These are phyloP conservation scores for Begonia masoniana DNA, from an alignment of 306 rosid genomes.

Conservation along the genomic window DNA sequence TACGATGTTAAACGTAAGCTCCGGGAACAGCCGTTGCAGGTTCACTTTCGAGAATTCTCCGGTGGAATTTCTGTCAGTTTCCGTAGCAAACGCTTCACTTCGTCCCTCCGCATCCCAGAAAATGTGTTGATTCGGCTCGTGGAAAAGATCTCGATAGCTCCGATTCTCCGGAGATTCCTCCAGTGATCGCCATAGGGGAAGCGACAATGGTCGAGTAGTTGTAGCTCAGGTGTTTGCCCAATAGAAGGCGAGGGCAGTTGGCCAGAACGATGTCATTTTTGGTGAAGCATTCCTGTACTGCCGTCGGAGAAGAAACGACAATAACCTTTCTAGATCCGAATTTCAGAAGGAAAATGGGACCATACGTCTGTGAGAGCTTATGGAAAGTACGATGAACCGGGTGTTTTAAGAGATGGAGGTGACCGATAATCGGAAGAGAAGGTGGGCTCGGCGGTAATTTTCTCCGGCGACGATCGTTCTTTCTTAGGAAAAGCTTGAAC, in stretches of 20 bases:
- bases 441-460: constrained; percentile 23
- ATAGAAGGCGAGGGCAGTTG: constrained; percentile 13
- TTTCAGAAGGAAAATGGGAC: constrained; percentile 11
- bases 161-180: constrained; percentile 23
- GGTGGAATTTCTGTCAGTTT: not conserved
- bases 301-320: constrained; percentile 10
- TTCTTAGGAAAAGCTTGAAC: not conserved
- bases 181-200: constrained; percentile 24
- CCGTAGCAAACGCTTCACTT: constrained; percentile 5
- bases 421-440: constrained; percentile 17
- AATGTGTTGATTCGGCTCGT: constrained; percentile 6
- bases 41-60: not conserved
- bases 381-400: constrained; percentile 17
- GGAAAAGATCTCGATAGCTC: constrained; percentile 14
- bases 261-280: constrained; percentile 23
- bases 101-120: constrained; percentile 1
- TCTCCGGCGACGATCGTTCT: not conserved
- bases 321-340: constrained; percentile 15
- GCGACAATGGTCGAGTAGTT: constrained; percentile 8
- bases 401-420: constrained; percentile 17
- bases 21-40: constrained; percentile 1
- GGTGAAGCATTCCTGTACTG: constrained; percentile 15
- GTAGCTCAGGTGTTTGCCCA: constrained; percentile 12
- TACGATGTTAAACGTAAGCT: constrained; percentile 16
- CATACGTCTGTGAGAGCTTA: constrained; percentile 8